Conservation (phyloP, 2,329 filamentous ascomycete species). For the Grosmannia clavigera region DNA sequence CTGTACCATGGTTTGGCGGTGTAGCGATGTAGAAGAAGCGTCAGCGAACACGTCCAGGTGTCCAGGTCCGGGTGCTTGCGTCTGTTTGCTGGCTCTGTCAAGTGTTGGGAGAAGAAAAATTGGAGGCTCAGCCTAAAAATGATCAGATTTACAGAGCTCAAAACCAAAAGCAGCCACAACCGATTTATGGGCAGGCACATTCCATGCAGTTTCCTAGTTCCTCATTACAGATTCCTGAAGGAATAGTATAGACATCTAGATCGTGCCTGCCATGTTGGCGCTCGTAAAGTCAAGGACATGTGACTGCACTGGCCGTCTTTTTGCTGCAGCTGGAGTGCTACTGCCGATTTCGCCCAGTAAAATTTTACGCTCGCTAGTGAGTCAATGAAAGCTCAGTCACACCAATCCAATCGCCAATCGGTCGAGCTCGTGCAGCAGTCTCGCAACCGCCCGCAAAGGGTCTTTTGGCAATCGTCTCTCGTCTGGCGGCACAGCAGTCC, state of each 20-base stretch:
- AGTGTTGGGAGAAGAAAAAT: not conserved
- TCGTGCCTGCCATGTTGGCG: not conserved
- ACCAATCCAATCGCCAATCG: not conserved
- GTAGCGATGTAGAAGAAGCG: not conserved
- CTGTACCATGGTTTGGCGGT: constrained; percentile 41
- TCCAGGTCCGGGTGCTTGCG: not conserved
- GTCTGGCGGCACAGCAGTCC: not conserved
- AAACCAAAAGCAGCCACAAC: not conserved
- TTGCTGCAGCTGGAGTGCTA: not conserved
- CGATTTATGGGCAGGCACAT: not conserved
- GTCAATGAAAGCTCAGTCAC: not conserved
- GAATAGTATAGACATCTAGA: not conserved
- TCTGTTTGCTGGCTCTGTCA: no score
- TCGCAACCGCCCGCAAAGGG: not conserved
- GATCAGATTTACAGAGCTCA: not conserved
- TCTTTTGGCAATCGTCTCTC: not conserved
- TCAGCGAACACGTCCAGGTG: not conserved
- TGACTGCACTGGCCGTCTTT: not conserved
- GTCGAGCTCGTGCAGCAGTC: no score
- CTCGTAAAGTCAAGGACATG: not conserved
- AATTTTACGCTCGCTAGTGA: not conserved
- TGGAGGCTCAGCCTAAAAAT: not conserved
- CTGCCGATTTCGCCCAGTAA: not conserved
- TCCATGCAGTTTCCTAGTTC: not conserved
- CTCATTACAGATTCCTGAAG: not conserved